phyloP scores from a whole-genome alignment of 257 asterid genomes.

The Ilex asprella region DNA sequence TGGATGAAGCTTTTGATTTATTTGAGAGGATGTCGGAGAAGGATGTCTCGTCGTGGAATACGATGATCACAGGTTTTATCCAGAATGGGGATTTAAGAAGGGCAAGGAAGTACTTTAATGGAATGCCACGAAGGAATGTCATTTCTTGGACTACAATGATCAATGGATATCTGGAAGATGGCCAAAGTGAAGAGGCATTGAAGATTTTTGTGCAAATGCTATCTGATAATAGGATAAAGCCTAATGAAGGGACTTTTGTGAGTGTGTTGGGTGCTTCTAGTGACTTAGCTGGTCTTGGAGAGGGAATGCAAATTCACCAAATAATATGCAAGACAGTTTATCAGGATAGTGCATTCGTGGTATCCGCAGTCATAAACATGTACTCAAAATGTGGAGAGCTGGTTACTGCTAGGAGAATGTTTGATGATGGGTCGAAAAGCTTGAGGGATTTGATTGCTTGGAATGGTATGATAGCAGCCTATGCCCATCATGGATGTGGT shows the following conservation, averaged over 20 bases:
- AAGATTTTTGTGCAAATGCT: constrained; percentile 32
- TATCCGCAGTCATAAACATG: constrained; percentile 56
- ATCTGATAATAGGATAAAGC: constrained; percentile 30
- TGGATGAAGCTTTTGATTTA: constrained; percentile 33
- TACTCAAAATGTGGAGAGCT: constrained; percentile 64
- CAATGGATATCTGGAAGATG: constrained; percentile 30
- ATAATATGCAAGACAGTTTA: constrained; percentile 41
- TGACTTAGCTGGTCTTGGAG: constrained; percentile 43
- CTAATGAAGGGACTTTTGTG: constrained; percentile 56
- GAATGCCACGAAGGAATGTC: constrained; percentile 45
- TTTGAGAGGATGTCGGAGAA: constrained; percentile 41
- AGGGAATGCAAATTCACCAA: constrained; percentile 62
- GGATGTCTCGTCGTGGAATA: constrained; percentile 41
- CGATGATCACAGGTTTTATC: constrained; percentile 42
- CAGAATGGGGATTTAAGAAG: constrained; percentile 34
- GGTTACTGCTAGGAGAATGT: constrained; percentile 36
- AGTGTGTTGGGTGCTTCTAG: constrained; percentile 62
- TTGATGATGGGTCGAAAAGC: constrained; percentile 33
- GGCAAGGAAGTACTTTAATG: constrained; percentile 36
- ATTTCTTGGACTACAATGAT: constrained; percentile 66
- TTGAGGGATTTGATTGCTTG: constrained; percentile 45
- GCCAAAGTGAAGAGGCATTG: constrained; percentile 54
- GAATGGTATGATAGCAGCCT: constrained; percentile 58
- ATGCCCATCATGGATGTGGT: constrained; percentile 66
- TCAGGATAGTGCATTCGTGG: constrained; percentile 36